These are phyloP conservation scores for Flueggea neowawraea DNA, from an alignment of 441 rosid species.

Conservation along the genomic window DNA sequence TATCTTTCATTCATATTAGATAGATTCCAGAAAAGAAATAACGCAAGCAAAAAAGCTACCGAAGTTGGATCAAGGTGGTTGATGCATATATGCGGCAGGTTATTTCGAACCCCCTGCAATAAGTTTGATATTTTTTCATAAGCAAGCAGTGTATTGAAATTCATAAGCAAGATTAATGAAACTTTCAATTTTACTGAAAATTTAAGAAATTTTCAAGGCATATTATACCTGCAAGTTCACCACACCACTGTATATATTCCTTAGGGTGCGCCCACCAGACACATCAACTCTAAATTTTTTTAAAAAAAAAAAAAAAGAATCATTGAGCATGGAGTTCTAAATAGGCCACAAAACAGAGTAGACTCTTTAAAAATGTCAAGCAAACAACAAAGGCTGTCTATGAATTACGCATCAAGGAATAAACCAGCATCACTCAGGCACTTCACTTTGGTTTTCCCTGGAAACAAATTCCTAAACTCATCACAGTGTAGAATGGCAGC, in stretches of 20 bases:
- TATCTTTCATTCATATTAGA: slow-evolving; percentile 7
- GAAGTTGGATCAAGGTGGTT: slow-evolving; percentile 70
- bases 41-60: slow-evolving; percentile 32
- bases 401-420: slow-evolving; percentile 75
- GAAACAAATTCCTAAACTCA: slow-evolving; percentile 59
- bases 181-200: neutral
- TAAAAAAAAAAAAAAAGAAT: slow-evolving; percentile 20
- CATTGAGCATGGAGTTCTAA: slow-evolving; percentile 2
- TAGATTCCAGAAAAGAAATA: neutral
- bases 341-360: neutral
- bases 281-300: slow-evolving; percentile 60
- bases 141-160: slow-evolving; percentile 2
- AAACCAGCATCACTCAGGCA: slow-evolving; percentile 96
- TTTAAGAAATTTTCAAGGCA: neutral
- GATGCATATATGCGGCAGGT: slow-evolving; percentile 65
- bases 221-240: slow-evolving; percentile 66
- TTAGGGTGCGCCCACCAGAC: slow-evolving; percentile 66
- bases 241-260: slow-evolving; percentile 63
- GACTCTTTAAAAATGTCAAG: neutral
- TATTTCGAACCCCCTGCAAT: slow-evolving; percentile 47
- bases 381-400: slow-evolving; percentile 6
- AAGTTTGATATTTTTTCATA: slow-evolving; percentile 9
- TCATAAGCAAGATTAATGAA: too few species aligned
- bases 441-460: slow-evolving; percentile 57
- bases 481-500: slow-evolving; percentile 86